Evolutionary conservation across 192 early-diverging fungal species (phyloP), one percentile per base, ranked within the genome.

Genomic region (Piromyces finnis): DNA sequence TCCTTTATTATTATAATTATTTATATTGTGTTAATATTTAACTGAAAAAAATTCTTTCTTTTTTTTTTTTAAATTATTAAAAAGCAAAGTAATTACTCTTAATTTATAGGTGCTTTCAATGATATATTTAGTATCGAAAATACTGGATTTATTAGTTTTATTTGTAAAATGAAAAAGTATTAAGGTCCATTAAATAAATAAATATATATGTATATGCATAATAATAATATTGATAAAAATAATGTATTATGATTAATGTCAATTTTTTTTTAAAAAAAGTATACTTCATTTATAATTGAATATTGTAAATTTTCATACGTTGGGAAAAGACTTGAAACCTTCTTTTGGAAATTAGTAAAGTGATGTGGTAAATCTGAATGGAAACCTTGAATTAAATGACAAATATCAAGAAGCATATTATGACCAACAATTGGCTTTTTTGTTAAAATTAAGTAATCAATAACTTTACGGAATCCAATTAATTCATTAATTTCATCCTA

Each of bases 331-430:
- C 3, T 51, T 22, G 15, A 5, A 22, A 51, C 22, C 6, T 7
- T 51, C 22, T 51, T 51, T 51, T 51, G 41, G 18, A 51, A 51
- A 51, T 78, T 37, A 30, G 78, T 37, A 15, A 35, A 37, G 15
- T 30, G 17, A 22, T 37, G 30, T 28, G 95, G 95, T 27, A 97
- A 85, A 29, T 88, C 85, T 39, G 86, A 82, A 84, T 91, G 86
- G 81, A 98, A 96, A 82, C 94, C 91, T 41, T 92, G 87, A 29
- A 89, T 85, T 0, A 92, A 90, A 35, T 96, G 95, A 81, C 92
- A 90, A n/a, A 97, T 78, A 85, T 98, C 96, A 35, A 95, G 88
- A 29, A 93, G 87, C 84, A 93, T 91, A 85, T 98, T 98, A 84
- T 98, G 97, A 29, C 94, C 94, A 30, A 96, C 85, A 2, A 98